Base-by-base conservation (phyloP, 257 asterid genomes). In the Sherardia arvensis region DNA sequence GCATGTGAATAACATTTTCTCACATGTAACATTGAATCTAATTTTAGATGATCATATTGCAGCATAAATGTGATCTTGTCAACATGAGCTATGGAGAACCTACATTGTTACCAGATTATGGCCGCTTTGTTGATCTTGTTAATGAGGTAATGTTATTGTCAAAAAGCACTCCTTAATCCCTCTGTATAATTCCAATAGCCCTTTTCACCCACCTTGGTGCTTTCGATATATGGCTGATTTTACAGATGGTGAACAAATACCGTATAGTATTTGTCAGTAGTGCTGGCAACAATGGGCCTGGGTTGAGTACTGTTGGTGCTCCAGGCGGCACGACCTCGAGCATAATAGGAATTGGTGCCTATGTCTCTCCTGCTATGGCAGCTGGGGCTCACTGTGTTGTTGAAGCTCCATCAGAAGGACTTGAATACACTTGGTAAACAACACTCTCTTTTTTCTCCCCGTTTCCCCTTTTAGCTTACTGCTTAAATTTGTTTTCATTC, bases 291-390 rank as follows among this genome's bases (percentile, higher is more conserved):
- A 78, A 75, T 56, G 99, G 99, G 62, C 99, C 99, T 10, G 99
- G 94, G 65, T 84, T 92, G 85, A 89, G 73, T 79, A 92, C 99
- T 47, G 96, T 92, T 58, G 97, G 99, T 73, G 91, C 99, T 65
- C 99, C 99, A 12, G 99, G 99, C 73, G 99, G 99, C 65, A 92
- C 99, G 56, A 82, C 97, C 59, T 89, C 97, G 43, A 89, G 99
- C 78, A 87, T 92, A 60, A 89, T 92, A 69, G 99, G 99, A 73
- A 87, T 92, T 73, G 99, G 99, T 59, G 99, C 99, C 56, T 92
- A 92, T 79, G 94, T 92, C 57, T 92, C 99, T 53, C 99, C 94
- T 79, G 84, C 88, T 74, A 92, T 92, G 99, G 99, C 99, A 80
- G 94, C 88, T 15, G 97, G 97, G 62, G 80, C 97, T 59, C 99